phyloP scores from a whole-genome alignment of 768 basidiomycete species.

The Lepiota brunneoincarnata region DNA sequence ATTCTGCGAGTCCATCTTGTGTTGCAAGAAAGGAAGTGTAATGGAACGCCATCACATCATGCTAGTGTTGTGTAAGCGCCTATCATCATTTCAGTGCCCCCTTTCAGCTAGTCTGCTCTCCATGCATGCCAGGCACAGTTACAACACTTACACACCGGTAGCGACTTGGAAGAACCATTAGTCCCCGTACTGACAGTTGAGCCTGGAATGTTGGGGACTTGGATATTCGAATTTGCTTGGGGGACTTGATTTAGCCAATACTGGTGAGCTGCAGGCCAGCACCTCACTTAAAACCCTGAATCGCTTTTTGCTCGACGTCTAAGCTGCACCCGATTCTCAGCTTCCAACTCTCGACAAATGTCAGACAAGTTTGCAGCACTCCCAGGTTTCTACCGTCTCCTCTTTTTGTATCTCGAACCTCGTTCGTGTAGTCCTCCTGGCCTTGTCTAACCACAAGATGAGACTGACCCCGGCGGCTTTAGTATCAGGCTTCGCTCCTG shows the following conservation, averaged over 20 bases:
- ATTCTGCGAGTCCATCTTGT: background rate
- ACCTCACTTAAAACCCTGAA: background rate
- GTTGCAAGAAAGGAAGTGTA: too few species aligned
- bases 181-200: too few species aligned
- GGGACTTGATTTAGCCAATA: background rate
- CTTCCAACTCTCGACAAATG: constrained; percentile 14
- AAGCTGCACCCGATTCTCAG: background rate
- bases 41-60: too few species aligned
- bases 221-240: background rate
- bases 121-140: too few species aligned
- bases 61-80: too few species aligned
- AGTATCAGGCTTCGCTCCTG: constrained; percentile 38
- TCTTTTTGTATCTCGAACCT: constrained; percentile 69
- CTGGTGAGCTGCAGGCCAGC: background rate
- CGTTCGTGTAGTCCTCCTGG: constrained; percentile 29
- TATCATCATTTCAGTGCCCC: too few species aligned
- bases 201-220: too few species aligned
- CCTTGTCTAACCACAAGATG: background rate
- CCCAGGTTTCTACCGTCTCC: constrained; percentile 56
- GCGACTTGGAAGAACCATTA: too few species aligned
- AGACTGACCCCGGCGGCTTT: background rate
- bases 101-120: too few species aligned
- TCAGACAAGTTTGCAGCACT: constrained; percentile 49
- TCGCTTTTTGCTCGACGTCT: background rate
- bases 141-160: too few species aligned